Percentiles rank a stretch among this genome's conserved stretches.
phyloP scores from a whole-genome alignment of 2,329 filamentous ascomycete species.

The Sporothrix brasiliensis region DNA sequence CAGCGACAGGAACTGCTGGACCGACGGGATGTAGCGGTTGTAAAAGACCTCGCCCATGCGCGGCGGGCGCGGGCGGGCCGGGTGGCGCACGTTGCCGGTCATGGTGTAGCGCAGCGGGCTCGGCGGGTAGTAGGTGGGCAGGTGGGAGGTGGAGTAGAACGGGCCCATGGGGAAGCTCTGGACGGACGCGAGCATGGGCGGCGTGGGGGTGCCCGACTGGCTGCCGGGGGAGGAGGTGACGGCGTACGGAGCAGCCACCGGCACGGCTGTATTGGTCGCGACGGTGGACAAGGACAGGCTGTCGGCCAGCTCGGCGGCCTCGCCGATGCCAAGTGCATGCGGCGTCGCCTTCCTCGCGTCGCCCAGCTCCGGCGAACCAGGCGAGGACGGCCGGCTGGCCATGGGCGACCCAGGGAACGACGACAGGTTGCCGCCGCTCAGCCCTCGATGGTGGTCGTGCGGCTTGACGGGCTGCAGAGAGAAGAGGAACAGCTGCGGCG shows the following conservation, averaged over 20 bases:
- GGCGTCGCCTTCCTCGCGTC: neutral
- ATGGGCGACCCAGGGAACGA: constrained; percentile 56
- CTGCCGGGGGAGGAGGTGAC: neutral
- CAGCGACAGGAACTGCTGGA: constrained; percentile 85
- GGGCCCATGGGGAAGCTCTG: constrained; percentile 61
- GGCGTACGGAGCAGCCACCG: neutral
- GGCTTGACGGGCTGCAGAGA: constrained; percentile 65
- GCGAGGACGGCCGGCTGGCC: constrained; percentile 59
- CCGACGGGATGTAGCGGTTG: constrained; percentile 78
- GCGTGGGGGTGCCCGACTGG: constrained; percentile 31
- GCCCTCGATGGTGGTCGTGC: neutral
- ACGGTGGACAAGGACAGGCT: constrained; percentile 29
- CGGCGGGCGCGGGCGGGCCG: constrained; percentile 82
- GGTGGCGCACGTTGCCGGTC: constrained; percentile 79
- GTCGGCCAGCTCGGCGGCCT: constrained; percentile 28
- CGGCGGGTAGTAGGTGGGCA: constrained; percentile 90
- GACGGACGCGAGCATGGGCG: constrained; percentile 42
- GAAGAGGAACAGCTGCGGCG: constrained; percentile 84
- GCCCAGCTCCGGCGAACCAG: constrained; percentile 40
- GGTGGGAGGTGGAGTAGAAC: constrained; percentile 78
- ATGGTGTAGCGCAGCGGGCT: constrained; percentile 78
- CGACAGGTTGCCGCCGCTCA: constrained; percentile 16
- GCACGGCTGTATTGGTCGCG: constrained; percentile 10
- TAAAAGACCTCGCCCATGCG: constrained; percentile 92
- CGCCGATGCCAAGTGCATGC: neutral